Evolutionary conservation across 306 rosid species (phyloP), one percentile per base, ranked within the genome.

Genomic region (Mimosa pudica): DNA sequence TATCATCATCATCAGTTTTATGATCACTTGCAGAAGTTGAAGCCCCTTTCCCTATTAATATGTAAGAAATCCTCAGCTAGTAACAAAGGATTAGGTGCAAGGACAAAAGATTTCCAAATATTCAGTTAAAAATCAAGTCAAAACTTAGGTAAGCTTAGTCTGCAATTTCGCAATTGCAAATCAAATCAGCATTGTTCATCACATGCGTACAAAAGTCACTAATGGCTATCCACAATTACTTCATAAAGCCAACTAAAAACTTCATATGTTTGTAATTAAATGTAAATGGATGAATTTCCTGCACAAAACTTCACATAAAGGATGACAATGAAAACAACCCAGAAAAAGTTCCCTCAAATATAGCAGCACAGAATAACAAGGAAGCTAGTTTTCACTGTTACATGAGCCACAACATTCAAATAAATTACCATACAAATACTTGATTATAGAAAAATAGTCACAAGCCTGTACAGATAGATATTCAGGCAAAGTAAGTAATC

Each of bases 101-200:
- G 30, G 30, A 24, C 30, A 24, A 24, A 24, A 24, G 30, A 24
- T 24, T 24, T 24, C 30, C 30, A 24, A 24, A 24, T 24, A 24
- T 24, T 24, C 30, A 24, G 30, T 24, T 24, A 24, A 24, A 24
- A 24, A 24, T 24, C 30, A 24, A 24, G 30, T 24, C 30, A 24
- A 24, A 24, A 24, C 30, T 24, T 24, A 24, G 30, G 30, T 24
- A 24, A 24, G 30, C 30, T 24, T 24, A 24, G 30, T 24, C 30
- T 24, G 30, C 30, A 24, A 24, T 24, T 24, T 24, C 30, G 30
- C 30, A 24, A 24, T 24, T 24, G 30, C 30, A 24, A 24, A 24
- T 24, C 30, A 24, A 24, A 24, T 24, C 30, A 24, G 90, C 85
- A 75, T 72, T 65, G 71, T 81, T 62, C 77, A 78, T 57, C 76